These are phyloP conservation scores for Zygoascus meyerae DNA, from an alignment of 1,139 yeast species.

Conservation along the genomic window DNA sequence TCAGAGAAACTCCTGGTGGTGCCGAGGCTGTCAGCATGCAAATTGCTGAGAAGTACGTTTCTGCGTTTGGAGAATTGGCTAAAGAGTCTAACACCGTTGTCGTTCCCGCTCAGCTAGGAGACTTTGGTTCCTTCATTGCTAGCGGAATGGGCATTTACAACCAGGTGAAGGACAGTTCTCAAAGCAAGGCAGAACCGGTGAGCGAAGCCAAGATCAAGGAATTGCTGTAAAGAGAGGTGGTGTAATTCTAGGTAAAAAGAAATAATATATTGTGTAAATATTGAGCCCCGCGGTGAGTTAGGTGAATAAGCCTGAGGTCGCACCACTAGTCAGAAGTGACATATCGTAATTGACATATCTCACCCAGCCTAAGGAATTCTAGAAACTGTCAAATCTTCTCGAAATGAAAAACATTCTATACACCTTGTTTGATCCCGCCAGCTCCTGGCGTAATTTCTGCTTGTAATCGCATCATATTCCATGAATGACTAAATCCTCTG, in stretches of 20 bases:
- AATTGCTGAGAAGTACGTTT: constrained; percentile 79
- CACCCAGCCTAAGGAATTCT: too few relatives aligned
- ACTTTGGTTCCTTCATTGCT: constrained; percentile 69
- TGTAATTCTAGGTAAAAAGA: neutral
- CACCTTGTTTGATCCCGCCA: too few relatives aligned
- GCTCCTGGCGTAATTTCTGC: too few relatives aligned
- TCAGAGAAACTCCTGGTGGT: constrained; percentile 63
- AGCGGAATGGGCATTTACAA: constrained; percentile 70
- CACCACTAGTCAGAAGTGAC: too few relatives aligned
- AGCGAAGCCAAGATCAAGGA: constrained; percentile 1
- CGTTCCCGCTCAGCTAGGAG: constrained; percentile 70
- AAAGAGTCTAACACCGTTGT: constrained; percentile 75
- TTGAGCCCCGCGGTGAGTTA: neutral
- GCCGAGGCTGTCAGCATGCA: constrained; percentile 69
- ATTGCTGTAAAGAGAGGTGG: neutral
- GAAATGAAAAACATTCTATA: too few relatives aligned
- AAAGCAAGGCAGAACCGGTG: neutral
- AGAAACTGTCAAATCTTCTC: too few relatives aligned
- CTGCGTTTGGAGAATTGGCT: constrained; percentile 75
- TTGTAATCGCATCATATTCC: too few relatives aligned
- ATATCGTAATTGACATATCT: too few relatives aligned
- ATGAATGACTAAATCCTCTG: too few relatives aligned
- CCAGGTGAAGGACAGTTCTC: constrained; percentile 36
- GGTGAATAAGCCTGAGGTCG: too few relatives aligned
- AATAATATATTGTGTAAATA: neutral